phyloP scores from a whole-genome alignment of 2,329 filamentous ascomycete species.

The Emergomyces orientalis region DNA sequence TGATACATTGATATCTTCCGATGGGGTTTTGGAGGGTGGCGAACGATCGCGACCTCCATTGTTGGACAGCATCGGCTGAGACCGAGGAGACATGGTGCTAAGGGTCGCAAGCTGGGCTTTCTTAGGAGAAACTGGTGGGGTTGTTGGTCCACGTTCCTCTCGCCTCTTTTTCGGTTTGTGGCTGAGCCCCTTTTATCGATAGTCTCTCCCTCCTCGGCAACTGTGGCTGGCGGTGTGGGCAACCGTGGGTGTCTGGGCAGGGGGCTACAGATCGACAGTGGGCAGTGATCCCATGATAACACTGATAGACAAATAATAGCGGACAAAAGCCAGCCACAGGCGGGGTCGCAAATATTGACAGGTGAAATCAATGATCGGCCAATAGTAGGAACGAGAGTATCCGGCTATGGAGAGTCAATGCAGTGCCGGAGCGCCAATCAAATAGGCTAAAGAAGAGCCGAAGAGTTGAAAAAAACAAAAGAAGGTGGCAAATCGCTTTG shows the following conservation, averaged over 20 bases:
- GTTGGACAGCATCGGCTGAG: constrained; percentile 4
- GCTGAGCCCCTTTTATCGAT: constrained; percentile 1
- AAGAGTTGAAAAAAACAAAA: neutral
- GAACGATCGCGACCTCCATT: constrained; percentile 2
- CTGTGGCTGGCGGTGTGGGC: neutral
- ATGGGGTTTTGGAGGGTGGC: constrained; percentile 18
- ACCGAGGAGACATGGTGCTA: constrained; percentile 8
- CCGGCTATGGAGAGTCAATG: neutral
- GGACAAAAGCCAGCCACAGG: neutral
- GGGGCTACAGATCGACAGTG: neutral
- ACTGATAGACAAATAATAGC: neutral
- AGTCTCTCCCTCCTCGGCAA: neutral
- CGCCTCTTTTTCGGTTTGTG: neutral
- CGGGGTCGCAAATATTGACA: neutral
- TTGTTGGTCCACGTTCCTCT: neutral
- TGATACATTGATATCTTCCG: constrained; percentile 26
- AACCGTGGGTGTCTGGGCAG: neutral
- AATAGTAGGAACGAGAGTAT: neutral
- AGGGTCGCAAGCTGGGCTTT: neutral
- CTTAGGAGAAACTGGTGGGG: neutral
- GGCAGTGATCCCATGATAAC: constrained; percentile 5
- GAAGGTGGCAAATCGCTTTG: neutral
- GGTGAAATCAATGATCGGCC: neutral
- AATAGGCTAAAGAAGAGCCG: neutral
- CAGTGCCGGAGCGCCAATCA: neutral